Base-by-base conservation (phyloP, 805 yeast genomes). In the Geotrichum ghanense region DNA sequence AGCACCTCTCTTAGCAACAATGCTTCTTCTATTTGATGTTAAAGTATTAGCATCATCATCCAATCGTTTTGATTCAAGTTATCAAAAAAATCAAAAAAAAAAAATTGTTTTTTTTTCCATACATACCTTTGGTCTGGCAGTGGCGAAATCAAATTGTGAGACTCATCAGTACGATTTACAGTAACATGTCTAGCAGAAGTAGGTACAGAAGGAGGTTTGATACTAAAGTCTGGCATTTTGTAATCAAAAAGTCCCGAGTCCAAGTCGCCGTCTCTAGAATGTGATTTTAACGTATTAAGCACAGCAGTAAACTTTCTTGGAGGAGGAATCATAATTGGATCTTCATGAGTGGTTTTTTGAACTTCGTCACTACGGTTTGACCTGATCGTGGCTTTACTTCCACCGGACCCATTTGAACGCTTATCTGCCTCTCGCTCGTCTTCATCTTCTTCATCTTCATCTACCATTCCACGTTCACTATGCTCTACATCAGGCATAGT, bases 1-100 rank as follows among this genome's bases (percentile, higher is more conserved):
- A 45, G 78, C 69, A 3, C 82, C 81, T 57, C 74, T 73, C 55
- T 72, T 73, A 49, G 79, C 73, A 55, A 71, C 75, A 57, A 76
- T 79, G 46, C 77, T 68, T 54, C 78, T 68, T 42, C 51, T 25
- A 31, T n/a, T n/a, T n/a, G n/a, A n/a, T n/a, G n/a, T n/a, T n/a
- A n/a, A n/a, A n/a, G n/a, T n/a, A n/a, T n/a, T n/a, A n/a, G n/a
- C n/a, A n/a, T n/a, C n/a, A n/a, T n/a, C n/a, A n/a, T n/a, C n/a
- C n/a, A n/a, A n/a, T n/a, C n/a, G n/a, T n/a, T n/a, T n/a, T n/a
- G n/a, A n/a, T n/a, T n/a, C n/a, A n/a, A n/a, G n/a, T n/a, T n/a
- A n/a, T n/a, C n/a, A n/a, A n/a, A n/a, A n/a, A n/a, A n/a, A n/a
- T n/a, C n/a, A n/a, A n/a, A n/a, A n/a, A n/a, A n/a, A 31, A 31